phyloP scores from a whole-genome alignment of 768 basidiomycete genomes.

The Suillus sp. region DNA sequence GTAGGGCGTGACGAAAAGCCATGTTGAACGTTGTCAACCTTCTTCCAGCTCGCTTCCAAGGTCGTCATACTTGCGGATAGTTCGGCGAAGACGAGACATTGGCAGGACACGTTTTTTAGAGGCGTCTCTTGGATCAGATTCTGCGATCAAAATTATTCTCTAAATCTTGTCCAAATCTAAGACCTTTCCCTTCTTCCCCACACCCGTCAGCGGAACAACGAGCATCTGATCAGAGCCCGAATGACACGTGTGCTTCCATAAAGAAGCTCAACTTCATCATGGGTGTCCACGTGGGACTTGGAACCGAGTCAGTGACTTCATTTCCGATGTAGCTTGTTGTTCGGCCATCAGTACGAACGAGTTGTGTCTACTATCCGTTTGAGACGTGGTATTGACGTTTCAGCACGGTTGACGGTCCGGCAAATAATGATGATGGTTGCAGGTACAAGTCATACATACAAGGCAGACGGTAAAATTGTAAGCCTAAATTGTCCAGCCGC shows the following conservation, averaged over 20 bases:
- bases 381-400: constrained; percentile 18
- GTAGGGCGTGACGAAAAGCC: too few relatives aligned
- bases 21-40: too few relatives aligned
- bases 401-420: constrained; percentile 21
- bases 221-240: constrained; percentile 29
- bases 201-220: constrained; percentile 20
- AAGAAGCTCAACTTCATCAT: constrained; percentile 12
- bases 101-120: constrained; percentile 14
- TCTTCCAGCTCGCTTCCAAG: too few relatives aligned
- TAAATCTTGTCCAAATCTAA: constrained; percentile 3
- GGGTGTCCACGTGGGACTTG: constrained; percentile 13
- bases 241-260: constrained; percentile 13
- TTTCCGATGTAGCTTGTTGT: constrained; percentile 3
- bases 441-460: constrained; percentile 32
- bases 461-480: constrained; percentile 28
- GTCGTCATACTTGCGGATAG: too few relatives aligned
- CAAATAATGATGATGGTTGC: constrained; percentile 14
- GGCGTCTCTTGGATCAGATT: constrained; percentile 18
- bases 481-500: constrained; percentile 24
- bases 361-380: background rate
- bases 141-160: constrained; percentile 20
- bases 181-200: constrained; percentile 21
- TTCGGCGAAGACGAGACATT: background rate
- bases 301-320: background rate
- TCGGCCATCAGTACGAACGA: constrained; percentile 15